Conservation (phyloP, 1,284 basidiomycete genomes). For the Cystobasidium pallidum region DNA sequence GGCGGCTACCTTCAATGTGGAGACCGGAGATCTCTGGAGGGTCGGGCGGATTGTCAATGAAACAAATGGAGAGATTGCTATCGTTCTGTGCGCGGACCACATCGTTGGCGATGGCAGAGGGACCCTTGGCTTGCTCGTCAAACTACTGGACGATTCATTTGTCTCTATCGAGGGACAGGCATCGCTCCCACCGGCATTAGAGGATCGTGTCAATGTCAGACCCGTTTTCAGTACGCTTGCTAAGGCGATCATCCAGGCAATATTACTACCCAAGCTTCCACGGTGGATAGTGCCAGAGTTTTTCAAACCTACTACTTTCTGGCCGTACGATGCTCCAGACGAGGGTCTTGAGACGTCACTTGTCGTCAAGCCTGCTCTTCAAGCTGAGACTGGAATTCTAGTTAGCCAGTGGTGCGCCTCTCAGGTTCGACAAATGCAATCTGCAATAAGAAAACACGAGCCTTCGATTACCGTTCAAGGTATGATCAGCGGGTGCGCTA, state of each 20-base stretch:
- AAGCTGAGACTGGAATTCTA: constrained; percentile 13
- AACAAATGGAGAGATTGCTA: background rate
- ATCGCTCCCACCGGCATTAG: constrained; percentile 1
- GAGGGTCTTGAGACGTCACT: background rate
- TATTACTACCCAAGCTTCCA: constrained; percentile 12
- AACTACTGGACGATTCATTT: background rate
- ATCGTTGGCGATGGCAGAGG: constrained; percentile 21
- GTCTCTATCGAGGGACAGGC: background rate
- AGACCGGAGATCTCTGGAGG: constrained; percentile 1
- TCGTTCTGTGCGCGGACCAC: constrained; percentile 8
- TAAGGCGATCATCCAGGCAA: constrained; percentile 6
- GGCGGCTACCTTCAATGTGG: background rate
- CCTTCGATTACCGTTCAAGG: background rate
- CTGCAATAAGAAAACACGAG: background rate
- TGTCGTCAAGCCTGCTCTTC: background rate
- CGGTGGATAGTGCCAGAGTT: constrained; percentile 19
- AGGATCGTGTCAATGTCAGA: constrained; percentile 21
- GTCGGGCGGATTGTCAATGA: background rate
- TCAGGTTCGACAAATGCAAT: background rate
- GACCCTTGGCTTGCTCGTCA: background rate
- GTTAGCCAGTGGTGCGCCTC: background rate
- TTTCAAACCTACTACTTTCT: background rate
- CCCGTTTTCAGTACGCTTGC: constrained; percentile 1
- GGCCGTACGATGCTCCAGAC: constrained; percentile 2
- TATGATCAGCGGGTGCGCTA: constrained; percentile 2